Base-by-base conservation (phyloP, 805 yeast genomes). In the Yarrowia sp. region DNA sequence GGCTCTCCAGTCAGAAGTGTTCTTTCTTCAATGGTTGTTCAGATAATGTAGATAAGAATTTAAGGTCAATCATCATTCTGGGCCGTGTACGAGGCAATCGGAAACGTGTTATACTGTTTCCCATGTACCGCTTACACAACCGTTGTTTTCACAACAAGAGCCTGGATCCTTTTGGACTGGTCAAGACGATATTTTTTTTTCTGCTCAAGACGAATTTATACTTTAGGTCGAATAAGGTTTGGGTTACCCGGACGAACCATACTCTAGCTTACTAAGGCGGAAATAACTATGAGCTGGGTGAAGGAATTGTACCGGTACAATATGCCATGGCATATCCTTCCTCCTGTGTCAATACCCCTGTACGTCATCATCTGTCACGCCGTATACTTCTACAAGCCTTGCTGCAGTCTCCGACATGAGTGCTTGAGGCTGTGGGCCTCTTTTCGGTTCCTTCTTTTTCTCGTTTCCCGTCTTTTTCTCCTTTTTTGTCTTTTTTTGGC, bases 31-130 rank as follows among this genome's bases (percentile, higher is more conserved):
- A 51, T n/a, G 55, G 13, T 31, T 22, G 58, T 51, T 51, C 66
- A 63, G 62, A 55, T 55, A 55, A 55, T 55, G 62, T 55, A 55
- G 62, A 55, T 55, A 55, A 55, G 62, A 35, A 55, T 55, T 50
- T 50, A 36, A 50, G 35, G 43, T 36, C 58, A 8, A 36, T 51
- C 58, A 51, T 51, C 58, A 51, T 51, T 51, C 58, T 38, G 43
- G 13, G 43, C 39, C 4, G 17, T n/a, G 55, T 48, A 35, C 55
- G 55, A 14, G 55, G 32, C 28, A 4, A 6, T 11, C 8, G 55
- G 55, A 48, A 10, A 22, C 28, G 28, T 5, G 36, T 5, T 5
- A 0, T 18, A 8, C 32, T 31, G n/a, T 14, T 28, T 15, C 36
- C 53, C 31, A 28, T n/a, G 17, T 15, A 15, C 53, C 55, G 41